phyloP scores from a whole-genome alignment of 1,284 basidiomycete genomes.

The Irpex lacteus region DNA sequence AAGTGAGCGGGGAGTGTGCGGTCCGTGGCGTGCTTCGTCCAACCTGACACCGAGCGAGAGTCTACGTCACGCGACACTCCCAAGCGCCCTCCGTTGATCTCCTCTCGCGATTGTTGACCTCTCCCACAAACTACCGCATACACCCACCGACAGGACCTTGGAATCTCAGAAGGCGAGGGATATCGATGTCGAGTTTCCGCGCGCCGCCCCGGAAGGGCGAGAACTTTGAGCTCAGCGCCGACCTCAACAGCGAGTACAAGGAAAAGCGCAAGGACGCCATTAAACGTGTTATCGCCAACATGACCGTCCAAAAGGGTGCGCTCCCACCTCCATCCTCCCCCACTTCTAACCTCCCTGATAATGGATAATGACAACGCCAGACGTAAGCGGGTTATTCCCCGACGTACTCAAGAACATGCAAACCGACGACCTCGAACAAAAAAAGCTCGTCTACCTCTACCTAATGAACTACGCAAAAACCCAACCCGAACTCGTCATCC shows the following conservation, averaged over 20 bases:
- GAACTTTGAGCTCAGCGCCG: conserved; percentile 92
- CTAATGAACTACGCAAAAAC: conserved; percentile 99
- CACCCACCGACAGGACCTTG: too few species aligned
- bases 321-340: too few species aligned
- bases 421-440: conserved; percentile 91
- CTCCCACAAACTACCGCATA: too few species aligned
- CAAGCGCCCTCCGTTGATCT: too few species aligned
- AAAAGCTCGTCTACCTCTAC: conserved; percentile 97
- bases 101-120: too few species aligned
- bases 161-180: too few species aligned
- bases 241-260: conserved; percentile 94
- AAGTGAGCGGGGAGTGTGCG: too few species aligned
- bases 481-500: conserved; percentile 95
- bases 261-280: conserved; percentile 98
- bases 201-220: conserved; percentile 75
- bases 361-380: conserved; percentile 39
- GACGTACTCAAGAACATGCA: conserved; percentile 99
- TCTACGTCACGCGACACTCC: too few species aligned
- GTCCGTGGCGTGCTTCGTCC: too few species aligned
- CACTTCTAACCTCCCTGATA: too few species aligned
- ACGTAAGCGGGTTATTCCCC: conserved; percentile 94
- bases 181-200: conserved; percentile 46
- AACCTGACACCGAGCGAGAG: too few species aligned
- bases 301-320: conserved; percentile 96
- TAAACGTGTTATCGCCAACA: conserved; percentile 93